Conservation (phyloP, 768 basidiomycete genomes). For the Termitomyces sp. region DNA sequence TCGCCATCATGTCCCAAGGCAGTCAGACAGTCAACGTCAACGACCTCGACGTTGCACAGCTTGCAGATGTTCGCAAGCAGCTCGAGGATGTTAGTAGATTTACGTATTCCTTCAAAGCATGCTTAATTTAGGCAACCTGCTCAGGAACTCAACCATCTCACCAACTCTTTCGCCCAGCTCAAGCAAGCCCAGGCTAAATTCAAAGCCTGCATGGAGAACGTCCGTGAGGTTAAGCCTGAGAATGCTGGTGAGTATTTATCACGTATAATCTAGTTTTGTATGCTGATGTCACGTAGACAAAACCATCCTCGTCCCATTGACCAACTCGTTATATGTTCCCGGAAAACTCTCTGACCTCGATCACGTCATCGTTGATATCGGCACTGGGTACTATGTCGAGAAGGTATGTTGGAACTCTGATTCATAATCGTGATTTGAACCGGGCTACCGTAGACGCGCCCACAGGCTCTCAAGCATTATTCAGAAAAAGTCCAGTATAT, state of each 20-base stretch:
- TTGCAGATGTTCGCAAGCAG: conserved; percentile 86
- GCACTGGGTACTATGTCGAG: conserved; percentile 94
- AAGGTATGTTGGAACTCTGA: conserved; percentile 53
- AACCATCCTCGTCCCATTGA: conserved; percentile 87
- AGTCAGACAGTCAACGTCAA: conserved; percentile 73
- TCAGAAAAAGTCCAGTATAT: conserved; percentile 78
- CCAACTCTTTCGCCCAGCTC: conserved; percentile 88
- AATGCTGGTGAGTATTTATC: conserved; percentile 47
- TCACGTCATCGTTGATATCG: conserved; percentile 91
- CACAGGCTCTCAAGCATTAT: conserved; percentile 81
- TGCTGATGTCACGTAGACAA: conserved; percentile 50
- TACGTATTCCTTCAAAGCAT: not conserved
- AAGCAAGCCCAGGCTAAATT: conserved; percentile 94
- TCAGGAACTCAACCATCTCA: conserved; percentile 90
- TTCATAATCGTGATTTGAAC: not conserved
- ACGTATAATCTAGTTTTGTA: not conserved
- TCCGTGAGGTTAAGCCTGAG: conserved; percentile 65
- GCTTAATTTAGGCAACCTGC: not conserved
- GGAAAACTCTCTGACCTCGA: conserved; percentile 82
- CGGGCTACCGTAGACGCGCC: conserved; percentile 57
- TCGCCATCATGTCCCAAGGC: conserved; percentile 38
- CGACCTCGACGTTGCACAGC: conserved; percentile 83
- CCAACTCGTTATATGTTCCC: conserved; percentile 93
- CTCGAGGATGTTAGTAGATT: conserved; percentile 74
- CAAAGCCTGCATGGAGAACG: conserved; percentile 79